phyloP scores from a whole-genome alignment of 208 protist genomes.

The Leishmania tarentolae region DNA sequence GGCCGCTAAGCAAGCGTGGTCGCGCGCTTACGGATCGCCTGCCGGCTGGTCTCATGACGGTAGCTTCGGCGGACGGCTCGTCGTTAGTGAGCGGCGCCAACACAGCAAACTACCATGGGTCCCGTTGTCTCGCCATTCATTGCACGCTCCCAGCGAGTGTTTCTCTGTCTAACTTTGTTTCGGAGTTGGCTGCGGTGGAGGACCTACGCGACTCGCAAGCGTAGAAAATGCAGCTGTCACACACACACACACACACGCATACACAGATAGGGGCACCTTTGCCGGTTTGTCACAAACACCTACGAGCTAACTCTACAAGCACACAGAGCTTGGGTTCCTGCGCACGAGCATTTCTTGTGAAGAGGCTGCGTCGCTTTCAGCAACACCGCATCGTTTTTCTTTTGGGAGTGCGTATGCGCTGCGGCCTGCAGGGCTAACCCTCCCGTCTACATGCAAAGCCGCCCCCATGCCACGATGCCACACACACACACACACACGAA shows the following conservation, averaged over 20 bases:
- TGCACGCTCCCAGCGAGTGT: conserved; percentile 60
- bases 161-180: conserved; percentile 50
- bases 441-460: neutral
- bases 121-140: conserved; percentile 60
- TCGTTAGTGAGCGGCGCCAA: conserved; percentile 8
- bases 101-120: conserved; percentile 10
- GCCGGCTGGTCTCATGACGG: conserved; percentile 60
- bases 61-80: conserved; percentile 23
- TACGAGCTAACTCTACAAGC: neutral
- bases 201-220: conserved; percentile 13
- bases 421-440: neutral
- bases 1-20: conserved; percentile 71
- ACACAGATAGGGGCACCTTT: neutral
- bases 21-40: conserved; percentile 63
- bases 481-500: conserved; percentile 12
- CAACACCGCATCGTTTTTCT: neutral
- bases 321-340: neutral
- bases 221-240: neutral
- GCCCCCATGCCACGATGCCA: conserved; percentile 11
- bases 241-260: neutral
- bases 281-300: neutral
- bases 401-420: neutral
- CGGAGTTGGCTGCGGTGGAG: conserved; percentile 44
- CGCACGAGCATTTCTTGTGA: neutral
- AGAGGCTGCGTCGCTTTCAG: neutral